Evolutionary conservation across 1,139 yeast species (phyloP).

Genomic region (Eremothecium gossypii): DNA sequence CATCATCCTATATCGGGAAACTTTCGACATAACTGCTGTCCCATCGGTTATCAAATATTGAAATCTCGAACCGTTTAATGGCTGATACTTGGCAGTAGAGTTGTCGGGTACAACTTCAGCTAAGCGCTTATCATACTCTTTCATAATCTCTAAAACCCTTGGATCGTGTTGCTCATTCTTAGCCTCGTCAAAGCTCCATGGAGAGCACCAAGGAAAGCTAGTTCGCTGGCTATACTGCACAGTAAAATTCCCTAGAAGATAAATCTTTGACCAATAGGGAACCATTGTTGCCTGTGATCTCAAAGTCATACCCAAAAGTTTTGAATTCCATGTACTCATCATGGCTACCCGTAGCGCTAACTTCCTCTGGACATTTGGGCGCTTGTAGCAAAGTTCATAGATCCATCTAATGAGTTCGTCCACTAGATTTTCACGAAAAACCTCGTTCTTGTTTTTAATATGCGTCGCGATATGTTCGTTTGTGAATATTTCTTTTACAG

Average conservation of each 20-base stretch:
- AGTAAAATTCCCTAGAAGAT: constrained; percentile 22
- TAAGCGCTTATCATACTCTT: constrained; percentile 38
- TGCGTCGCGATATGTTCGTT: constrained; percentile 17
- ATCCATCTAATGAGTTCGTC: constrained; percentile 23
- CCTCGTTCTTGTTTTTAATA: constrained; percentile 17
- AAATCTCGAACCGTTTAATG: constrained; percentile 58
- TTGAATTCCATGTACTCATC: constrained; percentile 21
- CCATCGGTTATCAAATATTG: constrained; percentile 50
- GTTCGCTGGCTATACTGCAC: constrained; percentile 18
- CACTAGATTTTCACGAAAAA: constrained; percentile 18
- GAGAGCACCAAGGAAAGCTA: constrained; percentile 21
- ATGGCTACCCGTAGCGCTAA: constrained; percentile 19
- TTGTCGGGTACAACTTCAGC: constrained; percentile 24
- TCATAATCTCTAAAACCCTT: constrained; percentile 36
- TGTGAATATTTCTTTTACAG: constrained; percentile 14
- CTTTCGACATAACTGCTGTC: constrained; percentile 55
- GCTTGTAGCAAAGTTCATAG: constrained; percentile 11
- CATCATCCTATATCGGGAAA: constrained; percentile 50
- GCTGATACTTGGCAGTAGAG: constrained; percentile 26
- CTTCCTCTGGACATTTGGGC: constrained; percentile 10
- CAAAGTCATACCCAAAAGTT: constrained; percentile 10
- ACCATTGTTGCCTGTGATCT: constrained; percentile 8
- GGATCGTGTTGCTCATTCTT: constrained; percentile 14
- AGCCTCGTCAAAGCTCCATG: constrained; percentile 23
- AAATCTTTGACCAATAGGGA: constrained; percentile 17